These are phyloP conservation scores for Auricularia sp. DNA, from an alignment of 768 basidiomycete genomes.

Conservation along the genomic window DNA sequence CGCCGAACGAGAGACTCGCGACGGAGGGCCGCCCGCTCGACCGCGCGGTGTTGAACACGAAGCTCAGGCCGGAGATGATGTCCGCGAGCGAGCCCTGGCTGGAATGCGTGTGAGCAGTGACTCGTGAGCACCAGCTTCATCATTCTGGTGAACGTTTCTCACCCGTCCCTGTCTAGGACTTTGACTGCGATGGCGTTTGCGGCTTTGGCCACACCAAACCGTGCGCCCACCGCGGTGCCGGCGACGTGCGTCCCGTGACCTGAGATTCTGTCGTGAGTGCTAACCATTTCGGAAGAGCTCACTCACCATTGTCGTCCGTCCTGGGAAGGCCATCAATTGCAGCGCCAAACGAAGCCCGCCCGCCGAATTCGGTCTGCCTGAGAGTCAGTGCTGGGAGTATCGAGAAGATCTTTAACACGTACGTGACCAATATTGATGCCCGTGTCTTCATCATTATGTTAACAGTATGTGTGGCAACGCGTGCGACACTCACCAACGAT, in stretches of 20 bases:
- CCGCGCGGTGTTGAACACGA: constrained; percentile 15
- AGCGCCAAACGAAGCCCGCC: constrained; percentile 33
- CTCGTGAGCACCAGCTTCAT: neutral
- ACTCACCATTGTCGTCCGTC: constrained; percentile 1
- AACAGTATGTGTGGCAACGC: neutral
- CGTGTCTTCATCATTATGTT: neutral
- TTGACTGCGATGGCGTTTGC: constrained; percentile 9
- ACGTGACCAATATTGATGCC: constrained; percentile 15
- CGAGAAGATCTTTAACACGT: neutral
- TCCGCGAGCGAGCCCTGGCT: constrained; percentile 5
- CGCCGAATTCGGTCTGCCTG: constrained; percentile 27
- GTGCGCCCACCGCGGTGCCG: constrained; percentile 16
- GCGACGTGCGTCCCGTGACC: constrained; percentile 33
- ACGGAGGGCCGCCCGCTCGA: constrained; percentile 3
- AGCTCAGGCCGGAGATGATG: constrained; percentile 24
- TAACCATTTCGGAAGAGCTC: neutral
- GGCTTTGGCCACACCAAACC: constrained; percentile 12
- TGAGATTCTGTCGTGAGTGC: neutral
- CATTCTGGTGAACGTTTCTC: neutral
- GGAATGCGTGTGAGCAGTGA: neutral
- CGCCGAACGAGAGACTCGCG: constrained; percentile 1
- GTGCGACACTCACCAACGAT: constrained; percentile 19
- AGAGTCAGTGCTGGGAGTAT: neutral
- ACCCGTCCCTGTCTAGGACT: constrained; percentile 15
- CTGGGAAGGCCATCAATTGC: constrained; percentile 21